Evolutionary conservation across 768 basidiomycete species (phyloP).

Genomic region (Termitomyces heimii): DNA sequence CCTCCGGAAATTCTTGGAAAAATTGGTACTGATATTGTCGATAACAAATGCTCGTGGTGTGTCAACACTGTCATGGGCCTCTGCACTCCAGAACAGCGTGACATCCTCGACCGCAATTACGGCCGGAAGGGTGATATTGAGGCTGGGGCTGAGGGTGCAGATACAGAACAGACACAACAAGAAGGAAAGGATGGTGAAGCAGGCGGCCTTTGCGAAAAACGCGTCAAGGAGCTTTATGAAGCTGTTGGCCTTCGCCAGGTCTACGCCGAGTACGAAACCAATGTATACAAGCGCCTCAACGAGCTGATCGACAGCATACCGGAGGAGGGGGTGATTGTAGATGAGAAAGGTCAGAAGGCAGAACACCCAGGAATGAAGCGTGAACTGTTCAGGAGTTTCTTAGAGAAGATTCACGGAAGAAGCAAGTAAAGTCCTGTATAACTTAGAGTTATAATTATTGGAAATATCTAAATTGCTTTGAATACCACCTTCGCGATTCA

Average conservation of each 20-base stretch:
- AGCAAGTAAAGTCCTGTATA: slow-evolving; percentile 36
- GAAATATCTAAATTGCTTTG: neutral
- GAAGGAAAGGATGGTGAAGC: slow-evolving; percentile 26
- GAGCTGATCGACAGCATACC: slow-evolving; percentile 69
- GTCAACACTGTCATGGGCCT: slow-evolving; percentile 78
- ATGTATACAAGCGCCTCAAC: slow-evolving; percentile 59
- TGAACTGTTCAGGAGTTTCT: slow-evolving; percentile 79
- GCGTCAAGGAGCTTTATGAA: slow-evolving; percentile 59
- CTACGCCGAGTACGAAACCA: slow-evolving; percentile 79
- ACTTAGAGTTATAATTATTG: neutral
- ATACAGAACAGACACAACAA: slow-evolving; percentile 13
- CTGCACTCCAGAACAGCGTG: slow-evolving; percentile 50
- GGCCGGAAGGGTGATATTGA: slow-evolving; percentile 34
- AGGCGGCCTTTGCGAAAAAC: slow-evolving; percentile 41
- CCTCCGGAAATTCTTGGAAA: slow-evolving; percentile 92
- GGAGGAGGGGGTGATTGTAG: slow-evolving; percentile 34
- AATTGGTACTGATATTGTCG: slow-evolving; percentile 95
- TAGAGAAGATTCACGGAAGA: slow-evolving; percentile 79
- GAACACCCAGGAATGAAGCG: slow-evolving; percentile 35
- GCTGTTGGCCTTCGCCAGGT: slow-evolving; percentile 56
- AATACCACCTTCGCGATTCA: neutral
- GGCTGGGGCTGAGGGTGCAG: slow-evolving; percentile 15
- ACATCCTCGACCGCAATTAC: slow-evolving; percentile 49
- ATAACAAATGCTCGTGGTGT: slow-evolving; percentile 99
- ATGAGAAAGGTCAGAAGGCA: slow-evolving; percentile 22